Base-by-base conservation (phyloP, 257 asterid genomes). In the Avicennia marina region DNA sequence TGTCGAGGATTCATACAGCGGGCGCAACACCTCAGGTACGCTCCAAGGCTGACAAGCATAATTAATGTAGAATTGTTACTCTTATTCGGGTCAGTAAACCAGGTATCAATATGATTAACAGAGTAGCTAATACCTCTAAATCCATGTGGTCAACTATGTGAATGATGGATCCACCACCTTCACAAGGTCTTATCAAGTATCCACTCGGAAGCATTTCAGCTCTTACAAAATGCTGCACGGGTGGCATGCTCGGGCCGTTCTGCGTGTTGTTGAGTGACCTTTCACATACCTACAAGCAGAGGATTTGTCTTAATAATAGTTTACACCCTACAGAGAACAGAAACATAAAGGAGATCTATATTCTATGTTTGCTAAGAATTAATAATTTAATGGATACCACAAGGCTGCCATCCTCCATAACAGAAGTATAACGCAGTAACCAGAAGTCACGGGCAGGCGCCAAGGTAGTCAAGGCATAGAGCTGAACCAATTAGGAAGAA, bases 371-470 rank as follows among this genome's bases (percentile, higher is more conserved):
- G 20, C 17, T 10, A 12, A 11, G 63, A 44, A 31, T 38, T 27
- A 39, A 38, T 31, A 45, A 12, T 4, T 43, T 18, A 31, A 51
- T 21, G 36, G 71, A 12, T 75, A 91, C 97, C 86, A 86, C 97
- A n/a, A 93, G 97, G 75, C 96, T 93, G 29, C 99, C 97, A 38
- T 93, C 97, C 76, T 89, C 99, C 97, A 82, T 84, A 22, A 86
- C 86, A 41, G 97, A 89, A 21, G 99, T 93, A 62, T 93, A 86
- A 34, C 97, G 95, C 9, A 93, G 74, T 33, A 93, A 64, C 97
- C 97, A 93, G 72, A 93, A 86, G 69, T 93, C 99, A 53, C 99
- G 97, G 71, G 95, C 95, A 32, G 95, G 95, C 9, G 98, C 95
- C 66, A 88, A 70, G 47, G 96, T 88, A 25, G 96, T 89, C 0